Conservation (phyloP, 106 monocot species). For the Dendrobium nobile region DNA sequence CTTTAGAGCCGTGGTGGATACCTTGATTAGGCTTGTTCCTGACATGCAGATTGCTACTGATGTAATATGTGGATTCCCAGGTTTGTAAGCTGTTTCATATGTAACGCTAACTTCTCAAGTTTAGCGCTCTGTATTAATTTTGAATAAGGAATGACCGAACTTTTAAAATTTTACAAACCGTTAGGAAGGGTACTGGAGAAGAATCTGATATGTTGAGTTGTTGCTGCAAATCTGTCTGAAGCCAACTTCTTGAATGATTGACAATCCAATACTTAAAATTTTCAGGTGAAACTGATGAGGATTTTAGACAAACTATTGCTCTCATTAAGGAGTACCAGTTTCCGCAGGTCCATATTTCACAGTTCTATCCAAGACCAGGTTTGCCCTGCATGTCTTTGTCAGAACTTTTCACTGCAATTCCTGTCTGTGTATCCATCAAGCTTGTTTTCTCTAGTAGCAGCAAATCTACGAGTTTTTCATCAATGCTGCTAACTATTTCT, state of each 20-base stretch:
- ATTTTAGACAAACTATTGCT: slow-evolving; percentile 73
- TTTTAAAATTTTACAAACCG: neutral
- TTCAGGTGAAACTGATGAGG: slow-evolving; percentile 90
- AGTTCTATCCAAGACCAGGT: slow-evolving; percentile 99
- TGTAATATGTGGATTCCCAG: slow-evolving; percentile 98
- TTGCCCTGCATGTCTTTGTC: slow-evolving; percentile 2
- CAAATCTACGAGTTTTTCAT: neutral
- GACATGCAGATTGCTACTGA: slow-evolving; percentile 99
- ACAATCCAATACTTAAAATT: neutral
- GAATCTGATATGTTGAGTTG: neutral
- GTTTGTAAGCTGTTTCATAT: slow-evolving; percentile 21
- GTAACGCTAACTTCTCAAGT: neutral
- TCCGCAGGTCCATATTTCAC: slow-evolving; percentile 98
- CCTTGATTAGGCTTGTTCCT: slow-evolving; percentile 75
- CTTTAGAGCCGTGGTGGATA: slow-evolving; percentile 89
- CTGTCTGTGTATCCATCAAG: neutral
- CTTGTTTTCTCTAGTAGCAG: neutral
- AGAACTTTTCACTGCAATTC: neutral
- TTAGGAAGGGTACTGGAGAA: neutral
- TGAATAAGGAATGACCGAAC: neutral
- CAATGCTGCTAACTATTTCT: neutral
- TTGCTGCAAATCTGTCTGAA: neutral
- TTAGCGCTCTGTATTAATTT: neutral
- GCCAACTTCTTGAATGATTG: neutral
- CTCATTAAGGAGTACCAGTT: slow-evolving; percentile 91